Base-by-base conservation (phyloP, 768 basidiomycete species). In the Butyriboletus loyo region DNA sequence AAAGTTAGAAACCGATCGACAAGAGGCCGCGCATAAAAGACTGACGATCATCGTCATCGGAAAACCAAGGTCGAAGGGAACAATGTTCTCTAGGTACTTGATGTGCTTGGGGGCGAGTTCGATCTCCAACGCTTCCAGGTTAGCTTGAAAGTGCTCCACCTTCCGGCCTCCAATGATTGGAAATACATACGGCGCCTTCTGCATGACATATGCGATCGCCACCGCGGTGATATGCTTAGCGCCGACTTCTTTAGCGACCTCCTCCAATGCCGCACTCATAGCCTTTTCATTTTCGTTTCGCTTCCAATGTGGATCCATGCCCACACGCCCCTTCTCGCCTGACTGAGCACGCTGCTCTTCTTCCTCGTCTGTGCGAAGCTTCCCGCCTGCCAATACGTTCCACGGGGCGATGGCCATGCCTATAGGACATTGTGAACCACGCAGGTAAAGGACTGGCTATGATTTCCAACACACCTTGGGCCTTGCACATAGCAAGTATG, bases 151-250 rank as follows among this genome's bases (percentile, higher is more conserved):
- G 32, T 79, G 73, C 58, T 76, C 72, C 35, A 76, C 59, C 56
- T 78, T 80, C 52, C 75, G 68, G 5, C 75, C 74, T 15, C 74
- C 74, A 22, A 76, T 57, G 34, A 75, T 65, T 0, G 75, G 75
- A 62, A 77, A 77, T 10, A 77, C 74, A 45, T 73, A 73, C 1
- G 74, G 71, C 9, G 72, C 63, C 64, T 79, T 79, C 27, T 75
- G 74, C 66, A 79, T 68, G 30, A 79, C 62, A 36, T 76, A 77
- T 15, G 74, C 73, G 50, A 78, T 73, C 5, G 75, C 77, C 7
- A 78, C 75, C 17, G 63, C 49, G 0, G 57, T 63, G 59, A 75
- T 62, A 21, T 61, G 61, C 55, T 73, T 66, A 1, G 66, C 64
- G 3, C 71, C 76, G 10, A 77, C 61, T 49, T 77, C 66, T 24